Evolutionary conservation across 805 yeast species (phyloP).

Genomic region (Babjeviella inositovora): DNA sequence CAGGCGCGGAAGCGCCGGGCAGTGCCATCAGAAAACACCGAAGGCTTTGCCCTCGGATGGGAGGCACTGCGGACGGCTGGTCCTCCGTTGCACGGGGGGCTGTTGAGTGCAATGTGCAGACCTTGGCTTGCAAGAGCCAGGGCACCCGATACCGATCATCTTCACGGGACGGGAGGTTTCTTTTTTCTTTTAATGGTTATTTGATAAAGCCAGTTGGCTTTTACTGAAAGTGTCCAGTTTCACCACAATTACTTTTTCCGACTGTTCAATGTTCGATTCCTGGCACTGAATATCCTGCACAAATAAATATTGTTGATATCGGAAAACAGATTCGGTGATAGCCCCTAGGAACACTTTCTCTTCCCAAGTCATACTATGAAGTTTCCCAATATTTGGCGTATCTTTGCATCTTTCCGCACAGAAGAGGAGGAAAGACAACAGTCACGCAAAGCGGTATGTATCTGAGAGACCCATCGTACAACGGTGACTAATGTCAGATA

Average conservation of each 20-base stretch:
- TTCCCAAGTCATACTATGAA: slow-evolving; percentile 13
- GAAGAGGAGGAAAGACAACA: slow-evolving; percentile 26
- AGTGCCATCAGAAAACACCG: slow-evolving; percentile 22
- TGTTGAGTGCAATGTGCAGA: slow-evolving; percentile 35
- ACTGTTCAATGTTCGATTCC: too few species aligned
- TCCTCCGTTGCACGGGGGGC: slow-evolving; percentile 14
- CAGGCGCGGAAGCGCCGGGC: slow-evolving; percentile 31
- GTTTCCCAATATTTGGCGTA: slow-evolving; percentile 22
- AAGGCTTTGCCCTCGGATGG: slow-evolving; percentile 18
- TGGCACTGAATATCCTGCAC: too few species aligned
- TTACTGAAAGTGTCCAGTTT: too few species aligned
- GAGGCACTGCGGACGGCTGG: slow-evolving; percentile 34
- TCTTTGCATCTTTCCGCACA: slow-evolving; percentile 25
- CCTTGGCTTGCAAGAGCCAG: slow-evolving; percentile 8
- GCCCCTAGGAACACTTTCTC: too few species aligned
- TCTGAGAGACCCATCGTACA: neutral
- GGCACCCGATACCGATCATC: slow-evolving; percentile 37
- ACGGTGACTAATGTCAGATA: neutral
- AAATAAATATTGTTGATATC: too few species aligned
- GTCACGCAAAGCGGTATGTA: slow-evolving; percentile 16
- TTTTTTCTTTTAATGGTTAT: slow-evolving; percentile 6
- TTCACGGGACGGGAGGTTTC: slow-evolving; percentile 22
- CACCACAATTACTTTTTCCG: too few species aligned
- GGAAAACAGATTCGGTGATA: too few species aligned
- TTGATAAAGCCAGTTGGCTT: slow-evolving; percentile 1